These are phyloP conservation scores for Xerophyta viscosa DNA, from an alignment of 106 monocot genomes.

Conservation along the genomic window DNA sequence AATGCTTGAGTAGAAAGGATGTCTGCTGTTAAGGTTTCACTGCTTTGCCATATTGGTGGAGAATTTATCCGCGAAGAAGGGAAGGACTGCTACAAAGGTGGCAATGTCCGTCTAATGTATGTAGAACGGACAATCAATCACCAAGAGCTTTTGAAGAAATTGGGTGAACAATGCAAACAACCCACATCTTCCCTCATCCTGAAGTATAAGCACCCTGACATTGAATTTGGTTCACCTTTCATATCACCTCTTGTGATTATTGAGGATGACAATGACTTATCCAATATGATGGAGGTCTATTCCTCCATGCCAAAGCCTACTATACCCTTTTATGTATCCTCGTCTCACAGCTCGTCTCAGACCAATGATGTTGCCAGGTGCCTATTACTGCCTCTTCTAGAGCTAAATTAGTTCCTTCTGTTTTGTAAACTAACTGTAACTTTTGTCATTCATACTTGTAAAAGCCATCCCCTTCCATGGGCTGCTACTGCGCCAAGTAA, in stretches of 20 bases:
- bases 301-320: neutral
- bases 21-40: neutral
- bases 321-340: neutral
- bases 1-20: neutral
- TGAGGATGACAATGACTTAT: neutral
- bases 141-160: neutral
- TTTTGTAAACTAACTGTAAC: neutral
- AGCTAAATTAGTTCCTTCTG: neutral
- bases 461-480: neutral
- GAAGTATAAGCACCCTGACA: slow-evolving; percentile 5
- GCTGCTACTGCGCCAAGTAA: neutral
- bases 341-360: neutral
- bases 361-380: neutral
- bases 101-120: neutral
- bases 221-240: slow-evolving; percentile 1
- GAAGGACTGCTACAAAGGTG: slow-evolving; percentile 1
- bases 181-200: neutral
- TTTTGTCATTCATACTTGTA: neutral
- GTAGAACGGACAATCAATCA: slow-evolving; percentile 1
- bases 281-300: slow-evolving; percentile 2
- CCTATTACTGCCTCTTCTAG: neutral
- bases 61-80: neutral
- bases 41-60: slow-evolving; percentile 4
- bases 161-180: neutral
- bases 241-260: slow-evolving; percentile 1